Evolutionary conservation across 2,329 filamentous ascomycete genomes (phyloP), one percentile per base, ranked within the genome.

Genomic region (Apiospora marii): DNA sequence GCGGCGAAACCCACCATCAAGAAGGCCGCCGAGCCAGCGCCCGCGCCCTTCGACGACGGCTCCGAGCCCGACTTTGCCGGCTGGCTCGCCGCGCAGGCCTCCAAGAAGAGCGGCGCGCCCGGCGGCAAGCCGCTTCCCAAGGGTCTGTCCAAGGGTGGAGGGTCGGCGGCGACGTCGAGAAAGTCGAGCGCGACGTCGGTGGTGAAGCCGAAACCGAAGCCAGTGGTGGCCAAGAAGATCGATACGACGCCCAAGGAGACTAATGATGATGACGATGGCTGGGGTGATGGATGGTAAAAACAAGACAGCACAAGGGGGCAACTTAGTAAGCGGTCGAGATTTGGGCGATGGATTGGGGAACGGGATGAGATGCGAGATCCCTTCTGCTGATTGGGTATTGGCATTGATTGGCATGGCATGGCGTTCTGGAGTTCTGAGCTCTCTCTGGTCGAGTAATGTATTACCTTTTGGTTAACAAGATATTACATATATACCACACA

Each of bases 21-120:
- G 27, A 78, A 85, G 43, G 76, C 83, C 22, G 78, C 81, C 10
- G 78, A 83, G 19, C 51, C 76, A 14, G 84, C 87, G 8, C 87
- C 92, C 0, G 84, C 87, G 8, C 87, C 92, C 0, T 96, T 93
- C 75, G 94, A 96, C 73, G 95, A 98, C 77, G 91, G 93, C 37
- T 92, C 92, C 3, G 96, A 99, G 81, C 96, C 96, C 0, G 96
- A 98, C 81, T 98, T 99, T 82, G 96, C 95, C 6, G 95, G 95
- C 6, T 98, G 96, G 95, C 83, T 98, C 30, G 95, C 94, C 16
- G 95, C 95, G 16, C 94, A 98, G 80, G 91, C 93, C 7, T 88
- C 93, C 74, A 98, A 97, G 84, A 87, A 87, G 14, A 80, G 81
- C 1, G 78, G 82, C 73, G 70, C 79, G 58, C 74, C 80, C 72